Conservation (phyloP, 2,329 filamentous ascomycete species). For the Ascochyta pisi region DNA sequence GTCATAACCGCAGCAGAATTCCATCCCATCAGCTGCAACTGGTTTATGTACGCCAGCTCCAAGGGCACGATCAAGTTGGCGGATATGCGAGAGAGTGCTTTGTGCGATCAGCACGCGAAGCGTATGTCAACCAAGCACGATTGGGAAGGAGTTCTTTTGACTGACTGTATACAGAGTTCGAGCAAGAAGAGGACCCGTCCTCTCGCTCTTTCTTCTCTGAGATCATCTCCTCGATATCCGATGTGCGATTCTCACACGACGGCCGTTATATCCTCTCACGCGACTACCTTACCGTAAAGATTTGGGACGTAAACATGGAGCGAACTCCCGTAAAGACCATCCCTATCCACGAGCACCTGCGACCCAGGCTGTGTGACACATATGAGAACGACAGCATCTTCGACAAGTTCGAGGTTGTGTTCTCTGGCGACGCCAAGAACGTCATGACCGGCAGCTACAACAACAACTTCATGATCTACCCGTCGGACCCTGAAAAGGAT, state of each 20-base stretch:
- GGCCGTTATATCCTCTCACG: constrained; percentile 96
- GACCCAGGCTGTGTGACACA: constrained; percentile 93
- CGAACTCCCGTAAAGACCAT: constrained; percentile 97
- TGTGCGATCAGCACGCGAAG: constrained; percentile 96
- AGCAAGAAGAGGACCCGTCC: constrained; percentile 96
- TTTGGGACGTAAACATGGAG: constrained; percentile 99
- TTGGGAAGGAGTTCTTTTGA: not conserved
- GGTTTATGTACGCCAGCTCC: constrained; percentile 99
- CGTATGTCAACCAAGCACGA: constrained; percentile 62
- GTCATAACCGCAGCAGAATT: constrained; percentile 99
- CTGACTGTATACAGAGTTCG: constrained; percentile 73
- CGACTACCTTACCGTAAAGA: constrained; percentile 98
- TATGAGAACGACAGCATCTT: constrained; percentile 99
- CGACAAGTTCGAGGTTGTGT: constrained; percentile 99
- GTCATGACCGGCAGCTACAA: constrained; percentile 99
- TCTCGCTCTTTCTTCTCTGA: constrained; percentile 99
- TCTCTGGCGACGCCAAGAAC: constrained; percentile 97
- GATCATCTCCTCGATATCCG: constrained; percentile 98
- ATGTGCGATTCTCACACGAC: constrained; percentile 96
- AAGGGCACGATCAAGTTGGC: constrained; percentile 99
- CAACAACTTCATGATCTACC: constrained; percentile 99
- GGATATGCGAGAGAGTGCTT: constrained; percentile 95
- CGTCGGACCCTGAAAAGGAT: constrained; percentile 93
- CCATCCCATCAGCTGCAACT: constrained; percentile 96
- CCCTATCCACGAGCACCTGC: constrained; percentile 95